Base-by-base conservation (phyloP, 169 alveolate species). In the Cryptosporidium meleagridis region DNA sequence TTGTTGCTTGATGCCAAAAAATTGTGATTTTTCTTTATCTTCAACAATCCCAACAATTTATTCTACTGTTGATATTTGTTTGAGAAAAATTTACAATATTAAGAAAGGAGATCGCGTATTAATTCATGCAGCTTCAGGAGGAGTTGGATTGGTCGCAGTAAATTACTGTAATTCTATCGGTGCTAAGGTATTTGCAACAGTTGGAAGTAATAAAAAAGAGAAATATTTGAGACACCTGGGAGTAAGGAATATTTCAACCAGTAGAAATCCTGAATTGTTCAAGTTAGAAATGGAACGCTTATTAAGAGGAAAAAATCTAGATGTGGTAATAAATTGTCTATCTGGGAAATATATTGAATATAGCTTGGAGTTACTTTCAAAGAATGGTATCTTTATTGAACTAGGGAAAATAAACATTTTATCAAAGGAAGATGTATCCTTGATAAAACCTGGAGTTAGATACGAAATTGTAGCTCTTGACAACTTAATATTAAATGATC, bases 111-210 rank as follows among this genome's bases (percentile, higher is more conserved):
- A 85, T 67, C 48, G 45, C 31, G 75, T 85, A 14, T 35, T 85
- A 12, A 67, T 85, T 23, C 91, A 85, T 73, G 91, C 91, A 6
- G 91, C 86, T 14, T 85, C 91, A 12, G 91, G 91, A 18, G 91
- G 91, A 21, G 85, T 85, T 23, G 91, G 91, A 39, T 37, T 85
- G 44, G 86, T 62, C 26, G 86, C 86, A 26, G 86, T 85, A 39
- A 71, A 70, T 85, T 85, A 85, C 51, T 85, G 91, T 69, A 37
- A 55, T 71, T 44, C 65, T 41, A 14, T 68, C 5, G 91, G 91
- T 31, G 91, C 91, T 14, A 35, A 18, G 12, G 75, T 85, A 4
- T 85, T 53, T 33, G 91, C 85, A 21, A 85, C 91, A 1, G 91
- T 85, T 37, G 91, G 91, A n/a, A 85, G 41, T 58, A 62, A 41